A percentile compares a stretch with the other conserved stretches of the same genome.
Evolutionary conservation across 2,329 filamentous ascomycete species (phyloP).

Genomic region (Rhynchosporium agropyri): DNA sequence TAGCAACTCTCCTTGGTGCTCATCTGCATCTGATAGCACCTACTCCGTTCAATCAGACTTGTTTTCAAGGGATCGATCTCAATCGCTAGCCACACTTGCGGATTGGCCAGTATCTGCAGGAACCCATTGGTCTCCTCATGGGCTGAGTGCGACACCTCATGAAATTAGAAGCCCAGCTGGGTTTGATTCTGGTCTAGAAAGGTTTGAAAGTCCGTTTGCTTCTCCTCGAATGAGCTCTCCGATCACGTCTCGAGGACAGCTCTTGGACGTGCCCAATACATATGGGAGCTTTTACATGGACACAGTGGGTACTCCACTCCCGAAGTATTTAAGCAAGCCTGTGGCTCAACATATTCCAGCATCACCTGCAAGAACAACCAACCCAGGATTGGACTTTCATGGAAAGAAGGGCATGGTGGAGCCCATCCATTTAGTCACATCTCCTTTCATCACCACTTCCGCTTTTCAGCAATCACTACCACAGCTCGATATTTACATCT

Average conservation of each 20-base stretch:
- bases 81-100: conserved; percentile 33
- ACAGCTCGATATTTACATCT: conserved; percentile 36
- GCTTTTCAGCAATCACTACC: conserved; percentile 26
- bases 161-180: conserved; percentile 33
- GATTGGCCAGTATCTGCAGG: conserved; percentile 35
- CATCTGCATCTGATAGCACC: conserved; percentile 40
- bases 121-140: conserved; percentile 35
- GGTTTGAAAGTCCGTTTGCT: conserved; percentile 35
- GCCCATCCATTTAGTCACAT: conserved; percentile 31
- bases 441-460: conserved; percentile 24
- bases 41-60: conserved; percentile 41
- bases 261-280: conserved; percentile 36
- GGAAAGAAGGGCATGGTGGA: conserved; percentile 34
- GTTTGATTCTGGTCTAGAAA: conserved; percentile 35
- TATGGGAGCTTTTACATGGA: conserved; percentile 39
- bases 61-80: conserved; percentile 33
- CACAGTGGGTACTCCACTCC: conserved; percentile 43
- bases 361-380: conserved; percentile 36
- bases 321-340: conserved; percentile 37
- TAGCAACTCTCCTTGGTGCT: conserved; percentile 40
- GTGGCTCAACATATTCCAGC: conserved; percentile 41
- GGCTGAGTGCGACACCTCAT: conserved; percentile 30
- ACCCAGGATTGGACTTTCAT: conserved; percentile 37
- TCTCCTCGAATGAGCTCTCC: conserved; percentile 36
- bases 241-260: conserved; percentile 31